Evolutionary conservation across 2,329 filamentous ascomycete species (phyloP).

Genomic region (Cladophialophora bantiana): DNA sequence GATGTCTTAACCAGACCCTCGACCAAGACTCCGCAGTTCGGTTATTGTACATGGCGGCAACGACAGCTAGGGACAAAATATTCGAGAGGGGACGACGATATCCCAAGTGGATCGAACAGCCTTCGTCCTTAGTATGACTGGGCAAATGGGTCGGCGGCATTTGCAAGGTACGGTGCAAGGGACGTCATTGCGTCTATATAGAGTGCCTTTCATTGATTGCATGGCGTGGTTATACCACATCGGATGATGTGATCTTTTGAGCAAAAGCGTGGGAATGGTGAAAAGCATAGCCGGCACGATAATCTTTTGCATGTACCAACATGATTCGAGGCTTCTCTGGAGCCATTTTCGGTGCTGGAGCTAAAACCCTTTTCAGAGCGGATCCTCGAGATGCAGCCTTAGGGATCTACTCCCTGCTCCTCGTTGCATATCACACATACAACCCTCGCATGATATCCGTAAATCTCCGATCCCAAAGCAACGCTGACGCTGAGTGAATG

Average conservation of each 20-base stretch:
- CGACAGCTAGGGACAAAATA: background rate
- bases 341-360: background rate
- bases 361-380: too few species aligned
- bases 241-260: background rate
- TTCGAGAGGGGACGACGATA: background rate
- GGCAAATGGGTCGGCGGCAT: background rate
- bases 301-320: background rate
- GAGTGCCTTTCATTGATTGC: background rate
- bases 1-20: slow-evolving; percentile 24
- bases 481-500: background rate
- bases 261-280: background rate
- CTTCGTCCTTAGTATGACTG: background rate
- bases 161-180: background rate
- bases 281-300: background rate
- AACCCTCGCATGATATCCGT: too few species aligned
- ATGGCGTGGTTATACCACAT: background rate
- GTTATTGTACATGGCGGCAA: background rate
- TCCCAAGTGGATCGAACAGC: background rate
- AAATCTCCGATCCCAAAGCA: too few species aligned
- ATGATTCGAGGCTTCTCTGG: background rate
- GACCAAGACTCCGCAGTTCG: background rate
- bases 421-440: too few species aligned
- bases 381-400: too few species aligned
- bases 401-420: too few species aligned
- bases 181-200: background rate